Conservation (phyloP, 495 filamentous ascomycete species). For the Oleoguttula mirabilis region DNA sequence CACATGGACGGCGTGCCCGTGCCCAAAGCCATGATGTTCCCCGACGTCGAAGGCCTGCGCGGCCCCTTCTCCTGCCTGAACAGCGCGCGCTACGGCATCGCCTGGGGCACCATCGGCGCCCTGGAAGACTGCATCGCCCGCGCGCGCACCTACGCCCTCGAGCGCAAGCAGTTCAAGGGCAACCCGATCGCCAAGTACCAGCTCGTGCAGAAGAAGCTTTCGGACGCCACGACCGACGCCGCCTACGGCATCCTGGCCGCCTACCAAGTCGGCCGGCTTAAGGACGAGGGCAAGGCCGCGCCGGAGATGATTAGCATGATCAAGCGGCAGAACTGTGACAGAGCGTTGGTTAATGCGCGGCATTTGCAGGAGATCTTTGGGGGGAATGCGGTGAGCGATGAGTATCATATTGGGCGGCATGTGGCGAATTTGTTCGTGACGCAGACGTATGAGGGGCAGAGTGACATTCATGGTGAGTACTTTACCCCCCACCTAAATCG, state of each 20-base stretch:
- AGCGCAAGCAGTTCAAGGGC: conserved; percentile 90
- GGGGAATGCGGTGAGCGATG: conserved; percentile 91
- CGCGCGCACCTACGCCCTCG: conserved; percentile 73
- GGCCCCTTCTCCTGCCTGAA: conserved; percentile 94
- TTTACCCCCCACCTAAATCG: not conserved
- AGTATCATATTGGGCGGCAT: conserved; percentile 89
- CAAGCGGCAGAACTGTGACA: conserved; percentile 95
- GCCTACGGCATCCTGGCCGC: conserved; percentile 79
- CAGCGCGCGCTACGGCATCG: conserved; percentile 83
- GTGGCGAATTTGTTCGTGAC: conserved; percentile 95
- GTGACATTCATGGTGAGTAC: conserved; percentile 81
- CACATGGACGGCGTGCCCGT: conserved; percentile 86
- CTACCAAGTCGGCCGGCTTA: conserved; percentile 80
- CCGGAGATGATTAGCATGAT: conserved; percentile 99
- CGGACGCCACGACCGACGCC: conserved; percentile 82
- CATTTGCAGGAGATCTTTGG: conserved; percentile 87
- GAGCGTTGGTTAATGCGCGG: conserved; percentile 67
- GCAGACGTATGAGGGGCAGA: conserved; percentile 95
- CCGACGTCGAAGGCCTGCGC: conserved; percentile 70
- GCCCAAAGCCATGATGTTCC: conserved; percentile 85
- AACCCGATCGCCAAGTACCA: conserved; percentile 96
- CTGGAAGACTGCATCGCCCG: conserved; percentile 79
- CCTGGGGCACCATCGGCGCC: conserved; percentile 85
- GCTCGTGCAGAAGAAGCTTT: conserved; percentile 95
- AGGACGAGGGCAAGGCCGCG: conserved; percentile 74